Evolutionary conservation across 2,329 filamentous ascomycete species (phyloP).

Genomic region (Leptodontidium sp.): DNA sequence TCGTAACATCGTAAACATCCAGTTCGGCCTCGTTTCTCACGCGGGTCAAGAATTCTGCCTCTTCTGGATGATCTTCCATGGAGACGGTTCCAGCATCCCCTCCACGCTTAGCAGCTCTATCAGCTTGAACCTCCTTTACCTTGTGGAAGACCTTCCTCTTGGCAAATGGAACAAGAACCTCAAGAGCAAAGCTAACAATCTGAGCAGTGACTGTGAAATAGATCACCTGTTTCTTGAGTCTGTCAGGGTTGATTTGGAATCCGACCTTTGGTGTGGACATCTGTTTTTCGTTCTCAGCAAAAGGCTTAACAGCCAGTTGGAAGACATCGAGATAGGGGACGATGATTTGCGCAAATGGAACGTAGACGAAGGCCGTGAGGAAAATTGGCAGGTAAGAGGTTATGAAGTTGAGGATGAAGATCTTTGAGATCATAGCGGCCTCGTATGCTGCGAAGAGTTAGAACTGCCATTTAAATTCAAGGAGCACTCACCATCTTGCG

Average conservation of each 20-base stretch:
- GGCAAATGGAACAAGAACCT: slow-evolving; percentile 83
- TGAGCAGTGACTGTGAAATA: slow-evolving; percentile 97
- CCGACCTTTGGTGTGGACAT: slow-evolving; percentile 62
- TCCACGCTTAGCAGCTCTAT: slow-evolving; percentile 64
- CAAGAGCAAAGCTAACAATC: slow-evolving; percentile 84
- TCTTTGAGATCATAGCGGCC: slow-evolving; percentile 86
- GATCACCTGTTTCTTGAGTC: slow-evolving; percentile 90
- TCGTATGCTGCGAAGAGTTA: slow-evolving; percentile 67
- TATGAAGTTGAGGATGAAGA: slow-evolving; percentile 96
- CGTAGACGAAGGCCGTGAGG: slow-evolving; percentile 92
- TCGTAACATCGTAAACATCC: slow-evolving; percentile 86
- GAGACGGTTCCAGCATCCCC: slow-evolving; percentile 50
- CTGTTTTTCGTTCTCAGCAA: slow-evolving; percentile 79
- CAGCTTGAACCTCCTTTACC: slow-evolving; percentile 76
- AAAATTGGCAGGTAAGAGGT: slow-evolving; percentile 94
- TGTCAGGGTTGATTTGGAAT: slow-evolving; percentile 84
- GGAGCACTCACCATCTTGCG: slow-evolving; percentile 66
- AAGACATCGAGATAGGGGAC: slow-evolving; percentile 89
- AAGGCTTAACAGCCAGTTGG: slow-evolving; percentile 74
- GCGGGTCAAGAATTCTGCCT: slow-evolving; percentile 79
- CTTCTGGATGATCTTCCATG: slow-evolving; percentile 75
- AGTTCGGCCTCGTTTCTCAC: slow-evolving; percentile 86
- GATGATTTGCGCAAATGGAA: slow-evolving; percentile 86
- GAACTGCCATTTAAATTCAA: neutral
- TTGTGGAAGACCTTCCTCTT: slow-evolving; percentile 82